Evolutionary conservation across 805 yeast genomes (phyloP), one percentile per base, ranked within the genome.

Genomic region (Candida vartiovaarae): DNA sequence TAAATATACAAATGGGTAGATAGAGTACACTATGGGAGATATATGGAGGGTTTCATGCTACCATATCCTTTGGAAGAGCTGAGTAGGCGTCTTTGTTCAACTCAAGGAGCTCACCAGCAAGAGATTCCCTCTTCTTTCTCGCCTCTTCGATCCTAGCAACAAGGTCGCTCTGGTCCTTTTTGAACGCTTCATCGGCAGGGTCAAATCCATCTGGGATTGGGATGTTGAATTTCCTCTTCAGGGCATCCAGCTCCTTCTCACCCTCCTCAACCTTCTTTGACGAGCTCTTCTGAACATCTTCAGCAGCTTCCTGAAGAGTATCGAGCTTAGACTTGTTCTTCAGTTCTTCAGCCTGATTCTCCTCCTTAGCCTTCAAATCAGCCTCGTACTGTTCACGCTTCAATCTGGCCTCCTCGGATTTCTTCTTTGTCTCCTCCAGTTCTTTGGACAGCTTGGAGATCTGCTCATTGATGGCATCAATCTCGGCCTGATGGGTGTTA

Each of bases 101-200:
- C 6, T 44, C 39, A n/a, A 47, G 40, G 24, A 56, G 44, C 25
- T 51, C 54, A 5, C 46, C 38, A 1, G 53, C 38, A 10, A 55
- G 40, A 8, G 40, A 28, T 38, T 51, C 55, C 45, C 54, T 53
- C 31, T 47, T 45, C 40, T 39, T 38, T 40, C 40, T 54, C 1
- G 59, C 56, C 6, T 45, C 54, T 32, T 47, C 49, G 26, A 55
- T 41, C 41, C 52, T 54, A 11, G 40, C 45, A 31, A 43, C 20
- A 11, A 55, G 36, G 5, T 35, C 44, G 10, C 49, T 47, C 37
- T 51, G 54, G 31, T 47, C 46, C 38, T 43, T 36, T 7, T 41
- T 27, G 42, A 49, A 45, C 11, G 36, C 37, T 9, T 43, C 46
- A 30, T 41, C 40, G 24, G 8, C 24, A 6, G 41, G 27, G 10